Evolutionary conservation across 345 rosid genomes (phyloP).

Genomic region (Capsella bursapastoris): DNA sequence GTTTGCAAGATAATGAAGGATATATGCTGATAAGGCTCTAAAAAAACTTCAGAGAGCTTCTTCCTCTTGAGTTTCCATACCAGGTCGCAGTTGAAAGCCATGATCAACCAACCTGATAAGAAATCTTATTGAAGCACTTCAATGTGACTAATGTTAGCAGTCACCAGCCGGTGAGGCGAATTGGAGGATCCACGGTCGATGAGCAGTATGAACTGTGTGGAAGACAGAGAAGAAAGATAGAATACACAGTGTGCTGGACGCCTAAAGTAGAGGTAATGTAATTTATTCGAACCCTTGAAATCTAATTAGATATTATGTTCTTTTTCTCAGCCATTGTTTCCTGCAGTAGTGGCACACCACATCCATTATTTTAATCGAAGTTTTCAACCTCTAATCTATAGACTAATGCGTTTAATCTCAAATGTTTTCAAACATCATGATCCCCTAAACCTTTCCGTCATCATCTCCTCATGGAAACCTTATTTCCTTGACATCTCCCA

Average conservation of each 20-base stretch:
- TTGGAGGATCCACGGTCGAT: neutral
- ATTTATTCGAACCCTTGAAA: conserved; percentile 25
- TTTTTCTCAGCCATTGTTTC: conserved; percentile 25
- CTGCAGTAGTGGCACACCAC: conserved; percentile 45
- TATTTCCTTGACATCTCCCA: conserved; percentile 2
- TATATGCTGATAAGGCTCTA: neutral
- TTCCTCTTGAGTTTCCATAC: conserved; percentile 19
- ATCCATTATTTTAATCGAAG: conserved; percentile 39
- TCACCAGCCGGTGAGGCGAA: neutral
- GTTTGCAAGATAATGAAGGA: conserved; percentile 17
- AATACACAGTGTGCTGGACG: neutral
- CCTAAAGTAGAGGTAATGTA: conserved; percentile 31
- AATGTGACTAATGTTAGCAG: conserved; percentile 18
- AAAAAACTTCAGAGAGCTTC: conserved; percentile 1
- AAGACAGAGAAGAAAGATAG: conserved; percentile 18
- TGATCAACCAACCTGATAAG: conserved; percentile 18
- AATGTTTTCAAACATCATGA: conserved; percentile 25
- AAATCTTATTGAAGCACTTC: neutral
- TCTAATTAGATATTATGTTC: conserved; percentile 33
- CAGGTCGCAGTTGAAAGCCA: conserved; percentile 17
- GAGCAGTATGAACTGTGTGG: neutral
- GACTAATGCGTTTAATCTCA: conserved; percentile 30
- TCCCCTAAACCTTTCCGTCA: conserved; percentile 15
- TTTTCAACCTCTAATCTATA: conserved; percentile 36
- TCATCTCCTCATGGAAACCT: conserved; percentile 24